Evolutionary conservation across 768 basidiomycete species (phyloP).

Genomic region (Leccinum arenicola): DNA sequence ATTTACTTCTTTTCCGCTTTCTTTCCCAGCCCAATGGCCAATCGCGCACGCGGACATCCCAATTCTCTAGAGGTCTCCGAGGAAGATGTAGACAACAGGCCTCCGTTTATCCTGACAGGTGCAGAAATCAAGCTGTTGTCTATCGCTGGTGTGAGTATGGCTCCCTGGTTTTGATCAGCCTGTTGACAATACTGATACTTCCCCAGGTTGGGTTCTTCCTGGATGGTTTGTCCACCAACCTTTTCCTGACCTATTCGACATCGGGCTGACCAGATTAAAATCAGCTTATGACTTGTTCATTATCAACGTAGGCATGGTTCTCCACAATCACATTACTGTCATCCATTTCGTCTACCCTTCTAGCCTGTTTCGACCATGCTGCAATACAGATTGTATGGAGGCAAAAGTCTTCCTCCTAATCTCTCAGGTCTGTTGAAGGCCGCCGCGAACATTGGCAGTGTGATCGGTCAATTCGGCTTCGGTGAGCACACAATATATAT

Average conservation of each 20-base stretch:
- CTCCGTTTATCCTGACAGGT: slow-evolving; percentile 39
- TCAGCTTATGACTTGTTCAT: slow-evolving; percentile 70
- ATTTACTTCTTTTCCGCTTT: neutral
- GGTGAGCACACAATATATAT: slow-evolving; percentile 33
- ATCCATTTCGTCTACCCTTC: neutral
- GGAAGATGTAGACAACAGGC: slow-evolving; percentile 28
- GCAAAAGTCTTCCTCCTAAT: slow-evolving; percentile 46
- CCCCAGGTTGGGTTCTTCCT: slow-evolving; percentile 66
- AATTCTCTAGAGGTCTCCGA: slow-evolving; percentile 28
- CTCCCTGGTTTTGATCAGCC: neutral
- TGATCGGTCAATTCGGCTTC: slow-evolving; percentile 66
- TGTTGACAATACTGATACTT: neutral
- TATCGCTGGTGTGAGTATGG: slow-evolving; percentile 52
- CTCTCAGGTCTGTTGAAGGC: slow-evolving; percentile 66
- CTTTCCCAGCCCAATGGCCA: slow-evolving; percentile 12
- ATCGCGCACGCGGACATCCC: neutral
- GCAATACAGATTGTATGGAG: slow-evolving; percentile 60
- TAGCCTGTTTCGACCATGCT: slow-evolving; percentile 69
- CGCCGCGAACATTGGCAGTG: slow-evolving; percentile 67
- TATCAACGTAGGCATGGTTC: slow-evolving; percentile 49
- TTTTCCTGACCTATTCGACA: neutral
- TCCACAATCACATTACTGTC: neutral
- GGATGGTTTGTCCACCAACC: slow-evolving; percentile 46
- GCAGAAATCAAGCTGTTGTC: slow-evolving; percentile 59
- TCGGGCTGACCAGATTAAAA: slow-evolving; percentile 5